Base-by-base conservation (phyloP, 352 stramenopile genomes). In the Pythium inflatum region DNA sequence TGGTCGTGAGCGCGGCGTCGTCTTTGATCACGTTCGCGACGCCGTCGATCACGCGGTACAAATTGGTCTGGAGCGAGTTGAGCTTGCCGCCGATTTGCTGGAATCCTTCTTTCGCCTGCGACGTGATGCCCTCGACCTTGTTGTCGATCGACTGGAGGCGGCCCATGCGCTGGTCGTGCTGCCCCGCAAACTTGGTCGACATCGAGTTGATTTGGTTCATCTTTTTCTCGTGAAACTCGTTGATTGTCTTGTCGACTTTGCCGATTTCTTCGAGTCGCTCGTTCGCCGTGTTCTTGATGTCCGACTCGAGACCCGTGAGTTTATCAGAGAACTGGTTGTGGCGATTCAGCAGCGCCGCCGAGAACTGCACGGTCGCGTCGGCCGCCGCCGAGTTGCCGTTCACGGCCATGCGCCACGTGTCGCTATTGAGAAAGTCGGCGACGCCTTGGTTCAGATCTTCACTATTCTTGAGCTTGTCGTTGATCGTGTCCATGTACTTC, bases 191-290 rank as follows among this genome's bases (percentile, higher is more conserved):
- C 48, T 57, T 67, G 22, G 48, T 59, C 45, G 49, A 57, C 60
- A 67, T 67, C 16, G 22, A 28, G 22, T 14, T 34, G 20, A 67
- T 67, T 45, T 67, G 60, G 9, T 50, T 34, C 60, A 60, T 67
- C 18, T 67, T 67, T 49, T 67, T 34, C 6, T 25, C 18, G 36
- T 67, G 60, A 8, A 57, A 27, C 22, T 50, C 51, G 48, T 67
- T 49, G 25, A 67, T 51, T 27, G 54, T 67, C 25, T 18, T 51
- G 25, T 58, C 51, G 20, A 60, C 51, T 22, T 67, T 58, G 16
- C 49, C 48, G 18, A 67, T 38, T 11, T 54, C 40, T 16, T 4
- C 60, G 24, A 59, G 46, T 6, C 60, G 60, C 60, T 51, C 48
- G 28, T 51, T 67, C 25, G 49, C 60, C 48, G 40, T 60, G 28